These are phyloP conservation scores for Polygonum aviculare DNA, from an alignment of 148 eudicot genomes.

Conservation along the genomic window DNA sequence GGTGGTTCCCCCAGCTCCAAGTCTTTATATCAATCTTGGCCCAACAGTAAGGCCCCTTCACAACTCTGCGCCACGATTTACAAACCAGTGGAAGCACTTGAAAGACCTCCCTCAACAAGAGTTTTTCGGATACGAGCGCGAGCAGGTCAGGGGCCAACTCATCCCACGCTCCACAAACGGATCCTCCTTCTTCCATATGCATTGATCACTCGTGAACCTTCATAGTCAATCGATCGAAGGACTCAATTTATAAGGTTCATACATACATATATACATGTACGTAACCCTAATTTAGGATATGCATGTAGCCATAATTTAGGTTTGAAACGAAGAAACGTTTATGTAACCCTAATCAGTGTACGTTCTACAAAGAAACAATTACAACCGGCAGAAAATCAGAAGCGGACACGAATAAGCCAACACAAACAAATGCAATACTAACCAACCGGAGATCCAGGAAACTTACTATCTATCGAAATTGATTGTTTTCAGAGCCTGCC, in stretches of 20 bases:
- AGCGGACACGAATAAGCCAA: too few species aligned
- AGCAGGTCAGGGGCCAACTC: constrained; percentile 59
- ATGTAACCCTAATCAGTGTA: too few species aligned
- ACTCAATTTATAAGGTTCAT: background rate
- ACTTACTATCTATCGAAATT: too few species aligned
- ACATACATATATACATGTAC: background rate
- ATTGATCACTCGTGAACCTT: background rate
- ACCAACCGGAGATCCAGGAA: too few species aligned
- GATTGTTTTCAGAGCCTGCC: too few species aligned
- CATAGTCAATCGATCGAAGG: background rate
- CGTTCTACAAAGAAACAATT: too few species aligned
- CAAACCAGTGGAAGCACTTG: constrained; percentile 64
- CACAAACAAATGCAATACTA: too few species aligned
- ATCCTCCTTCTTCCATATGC: constrained; percentile 35
- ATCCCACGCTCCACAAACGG: constrained; percentile 34
- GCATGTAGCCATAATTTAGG: too few species aligned
- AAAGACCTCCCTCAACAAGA: constrained; percentile 34
- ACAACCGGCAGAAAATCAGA: too few species aligned
- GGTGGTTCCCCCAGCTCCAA: constrained; percentile 17
- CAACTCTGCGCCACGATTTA: constrained; percentile 56
- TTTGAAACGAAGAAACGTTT: too few species aligned
- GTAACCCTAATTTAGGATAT: too few species aligned
- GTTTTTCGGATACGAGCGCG: constrained; percentile 40
- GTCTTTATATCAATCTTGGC: constrained; percentile 55
- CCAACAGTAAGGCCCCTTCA: constrained; percentile 75